These are phyloP conservation scores for Aspergillus avenaceus DNA, from an alignment of 495 filamentous ascomycete species.

Conservation along the genomic window DNA sequence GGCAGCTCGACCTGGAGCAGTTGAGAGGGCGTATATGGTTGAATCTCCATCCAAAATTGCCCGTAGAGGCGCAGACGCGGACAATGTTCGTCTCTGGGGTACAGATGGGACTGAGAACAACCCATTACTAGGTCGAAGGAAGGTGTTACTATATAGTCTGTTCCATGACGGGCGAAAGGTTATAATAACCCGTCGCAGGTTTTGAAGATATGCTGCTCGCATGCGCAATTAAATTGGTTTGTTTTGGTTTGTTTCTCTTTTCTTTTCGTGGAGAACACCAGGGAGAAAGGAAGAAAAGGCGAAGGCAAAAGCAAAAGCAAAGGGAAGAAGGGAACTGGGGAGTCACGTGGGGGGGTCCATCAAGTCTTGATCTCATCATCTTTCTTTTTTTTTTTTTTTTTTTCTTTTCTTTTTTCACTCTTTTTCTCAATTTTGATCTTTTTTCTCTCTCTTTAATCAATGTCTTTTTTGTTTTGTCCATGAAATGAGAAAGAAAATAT, in stretches of 20 bases:
- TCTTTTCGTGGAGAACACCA: too few relatives aligned
- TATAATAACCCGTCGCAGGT: constrained; percentile 25
- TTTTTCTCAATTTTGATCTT: too few relatives aligned
- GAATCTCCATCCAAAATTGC: constrained; percentile 34
- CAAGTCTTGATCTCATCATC: too few relatives aligned
- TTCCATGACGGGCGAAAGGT: constrained; percentile 23
- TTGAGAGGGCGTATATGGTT: constrained; percentile 92
- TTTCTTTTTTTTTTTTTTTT: too few relatives aligned
- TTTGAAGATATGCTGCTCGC: constrained; percentile 21
- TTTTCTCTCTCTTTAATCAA: too few relatives aligned
- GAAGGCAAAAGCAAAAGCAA: neutral
- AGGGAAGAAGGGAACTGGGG: too few relatives aligned
- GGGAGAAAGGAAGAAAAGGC: neutral
- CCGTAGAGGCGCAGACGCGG: constrained; percentile 6
- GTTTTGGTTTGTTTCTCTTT: too few relatives aligned
- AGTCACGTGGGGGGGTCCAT: too few relatives aligned
- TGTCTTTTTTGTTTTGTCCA: too few relatives aligned
- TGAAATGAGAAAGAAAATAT: too few relatives aligned
- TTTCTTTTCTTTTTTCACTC: too few relatives aligned
- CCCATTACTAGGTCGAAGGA: constrained; percentile 11
- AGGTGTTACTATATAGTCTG: constrained; percentile 1
- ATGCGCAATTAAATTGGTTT: too few relatives aligned
- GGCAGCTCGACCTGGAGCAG: constrained; percentile 77
- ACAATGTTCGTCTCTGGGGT: constrained; percentile 22
- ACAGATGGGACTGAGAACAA: constrained; percentile 1